Conservation (phyloP, 164 flowering plant species). For the Chimonanthus salicifolius region DNA sequence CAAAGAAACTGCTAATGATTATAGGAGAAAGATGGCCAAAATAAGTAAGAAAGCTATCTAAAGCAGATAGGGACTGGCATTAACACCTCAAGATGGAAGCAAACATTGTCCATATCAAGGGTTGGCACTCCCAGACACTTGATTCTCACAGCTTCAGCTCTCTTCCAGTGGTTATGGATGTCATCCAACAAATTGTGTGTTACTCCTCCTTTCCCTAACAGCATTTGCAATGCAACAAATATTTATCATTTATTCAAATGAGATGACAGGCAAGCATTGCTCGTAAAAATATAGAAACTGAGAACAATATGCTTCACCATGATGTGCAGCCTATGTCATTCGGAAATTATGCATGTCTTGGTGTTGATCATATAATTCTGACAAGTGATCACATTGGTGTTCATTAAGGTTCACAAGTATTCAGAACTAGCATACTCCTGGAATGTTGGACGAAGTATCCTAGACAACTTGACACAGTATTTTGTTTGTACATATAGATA, state of each 20-base stretch:
- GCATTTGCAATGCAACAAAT: background rate
- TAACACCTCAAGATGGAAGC: conserved; percentile 84
- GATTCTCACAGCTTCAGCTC: conserved; percentile 95
- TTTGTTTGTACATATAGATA: too few relatives aligned
- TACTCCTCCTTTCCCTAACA: conserved; percentile 76
- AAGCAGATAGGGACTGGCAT: background rate
- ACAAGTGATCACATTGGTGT: too few relatives aligned
- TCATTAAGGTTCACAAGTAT: too few relatives aligned
- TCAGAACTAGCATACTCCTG: too few relatives aligned
- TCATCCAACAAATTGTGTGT: conserved; percentile 93
- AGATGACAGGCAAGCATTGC: too few relatives aligned
- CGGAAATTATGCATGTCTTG: background rate
- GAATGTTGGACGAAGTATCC: too few relatives aligned
- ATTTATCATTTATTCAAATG: too few relatives aligned
- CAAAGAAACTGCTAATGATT: conserved; percentile 24
- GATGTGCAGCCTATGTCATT: background rate
- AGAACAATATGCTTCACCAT: too few relatives aligned
- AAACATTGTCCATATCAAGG: conserved; percentile 90
- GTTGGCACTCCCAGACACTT: conserved; percentile 95
- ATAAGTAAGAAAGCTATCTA: background rate
- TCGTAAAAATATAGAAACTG: too few relatives aligned
- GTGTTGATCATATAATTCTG: background rate
- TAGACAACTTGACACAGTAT: too few relatives aligned
- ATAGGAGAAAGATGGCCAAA: conserved; percentile 6
- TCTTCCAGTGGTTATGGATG: conserved; percentile 94